Conservation (phyloP, 345 rosid genomes). For the Rhodamnia rubescens region DNA sequence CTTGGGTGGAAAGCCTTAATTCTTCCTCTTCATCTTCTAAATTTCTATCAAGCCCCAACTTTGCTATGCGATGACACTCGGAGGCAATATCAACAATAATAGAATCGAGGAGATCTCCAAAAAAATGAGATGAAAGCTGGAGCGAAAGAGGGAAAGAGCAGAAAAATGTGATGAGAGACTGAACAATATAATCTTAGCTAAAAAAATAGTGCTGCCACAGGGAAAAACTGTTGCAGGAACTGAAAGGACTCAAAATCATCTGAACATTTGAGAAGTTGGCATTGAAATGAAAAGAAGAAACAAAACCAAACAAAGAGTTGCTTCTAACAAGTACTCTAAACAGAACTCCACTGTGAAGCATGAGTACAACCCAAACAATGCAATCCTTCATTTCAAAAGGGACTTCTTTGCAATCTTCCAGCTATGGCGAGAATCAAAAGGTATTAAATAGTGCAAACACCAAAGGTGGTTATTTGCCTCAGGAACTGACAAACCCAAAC, state of each 20-base stretch:
- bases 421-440: background rate
- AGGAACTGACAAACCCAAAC: background rate
- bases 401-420: background rate
- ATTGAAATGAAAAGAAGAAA: background rate
- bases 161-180: background rate
- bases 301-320: background rate
- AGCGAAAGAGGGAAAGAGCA: background rate
- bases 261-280: background rate
- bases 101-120: conserved; percentile 68
- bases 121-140: conserved; percentile 62
- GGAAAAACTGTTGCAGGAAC: background rate
- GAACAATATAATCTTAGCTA: background rate
- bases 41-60: conserved; percentile 72
- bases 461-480: background rate
- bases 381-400: background rate
- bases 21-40: conserved; percentile 88
- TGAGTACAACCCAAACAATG: background rate
- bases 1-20: conserved; percentile 70
- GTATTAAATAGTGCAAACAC: background rate
- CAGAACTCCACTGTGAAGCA: background rate
- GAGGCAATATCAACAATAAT: conserved; percentile 92
- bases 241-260: background rate
- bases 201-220: background rate
- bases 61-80: conserved; percentile 78
- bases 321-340: background rate